These are phyloP conservation scores for Cystoisospora suis DNA, from an alignment of 169 alveolate genomes.

Conservation along the genomic window DNA sequence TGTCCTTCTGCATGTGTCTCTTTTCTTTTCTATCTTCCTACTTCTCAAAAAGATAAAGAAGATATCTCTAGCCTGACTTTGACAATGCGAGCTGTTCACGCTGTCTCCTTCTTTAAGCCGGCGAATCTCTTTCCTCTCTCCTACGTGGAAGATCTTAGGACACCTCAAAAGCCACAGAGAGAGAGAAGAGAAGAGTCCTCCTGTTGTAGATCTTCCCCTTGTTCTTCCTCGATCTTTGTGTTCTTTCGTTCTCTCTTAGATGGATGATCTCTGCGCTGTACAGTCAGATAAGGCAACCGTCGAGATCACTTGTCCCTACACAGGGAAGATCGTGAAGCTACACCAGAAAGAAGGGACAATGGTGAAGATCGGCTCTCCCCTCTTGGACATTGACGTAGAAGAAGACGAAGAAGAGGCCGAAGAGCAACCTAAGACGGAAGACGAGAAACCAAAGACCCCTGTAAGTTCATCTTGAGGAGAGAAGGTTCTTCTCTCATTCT, in stretches of 20 bases:
- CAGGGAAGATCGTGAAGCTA: constrained; percentile 88
- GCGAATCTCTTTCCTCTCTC: no score
- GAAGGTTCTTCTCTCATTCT: not conserved
- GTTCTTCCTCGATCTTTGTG: not conserved
- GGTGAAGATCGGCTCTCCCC: constrained; percentile 79
- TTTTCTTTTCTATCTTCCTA: not conserved
- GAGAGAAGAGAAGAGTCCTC: no score
- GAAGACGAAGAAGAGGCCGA: constrained; percentile 61
- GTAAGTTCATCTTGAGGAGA: no score
- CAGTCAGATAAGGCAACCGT: constrained; percentile 95
- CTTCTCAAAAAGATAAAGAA: no score
- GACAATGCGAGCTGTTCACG: no score
- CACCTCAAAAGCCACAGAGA: no score
- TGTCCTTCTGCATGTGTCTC: no score
- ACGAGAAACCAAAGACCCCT: not conserved
- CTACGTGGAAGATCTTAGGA: no score
- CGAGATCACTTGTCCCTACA: constrained; percentile 90
- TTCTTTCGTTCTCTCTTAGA: constrained; percentile 64
- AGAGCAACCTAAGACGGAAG: not conserved
- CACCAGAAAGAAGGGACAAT: constrained; percentile 81
- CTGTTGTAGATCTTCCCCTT: not conserved
- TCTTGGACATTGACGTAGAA: constrained; percentile 82
- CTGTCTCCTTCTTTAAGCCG: no score
- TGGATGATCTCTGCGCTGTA: constrained; percentile 91
- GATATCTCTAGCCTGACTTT: no score